Conservation (phyloP, 2,329 filamentous ascomycete species). For the Cladosporium sp. region DNA sequence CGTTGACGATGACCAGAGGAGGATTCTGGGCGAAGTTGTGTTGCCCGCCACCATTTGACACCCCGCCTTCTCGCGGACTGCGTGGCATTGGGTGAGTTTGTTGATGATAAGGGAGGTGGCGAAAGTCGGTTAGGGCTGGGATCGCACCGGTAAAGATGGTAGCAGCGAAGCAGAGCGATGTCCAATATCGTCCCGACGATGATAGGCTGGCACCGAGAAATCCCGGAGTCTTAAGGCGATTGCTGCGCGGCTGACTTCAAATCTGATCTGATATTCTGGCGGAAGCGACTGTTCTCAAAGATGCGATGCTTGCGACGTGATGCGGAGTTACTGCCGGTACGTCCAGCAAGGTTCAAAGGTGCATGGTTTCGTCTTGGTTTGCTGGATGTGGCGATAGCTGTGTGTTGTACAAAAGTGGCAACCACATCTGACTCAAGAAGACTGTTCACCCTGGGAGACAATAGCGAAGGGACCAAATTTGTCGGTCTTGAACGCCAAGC, state of each 20-base stretch:
- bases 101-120: conserved; percentile 1
- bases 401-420: conserved; percentile 7
- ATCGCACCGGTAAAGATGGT: background rate
- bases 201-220: background rate
- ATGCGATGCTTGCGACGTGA: conserved; percentile 9
- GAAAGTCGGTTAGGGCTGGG: conserved; percentile 4
- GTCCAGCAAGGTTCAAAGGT: conserved; percentile 14
- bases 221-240: background rate
- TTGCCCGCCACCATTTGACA: conserved; percentile 9
- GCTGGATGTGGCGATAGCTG: conserved; percentile 4
- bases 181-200: background rate
- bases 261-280: background rate
- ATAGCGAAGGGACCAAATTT: conserved; percentile 11
- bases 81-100: conserved; percentile 4
- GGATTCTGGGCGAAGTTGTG: conserved; percentile 22
- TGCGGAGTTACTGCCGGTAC: conserved; percentile 16
- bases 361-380: conserved; percentile 15
- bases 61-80: conserved; percentile 7
- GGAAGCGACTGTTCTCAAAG: conserved; percentile 2
- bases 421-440: conserved; percentile 7
- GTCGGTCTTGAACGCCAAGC: conserved; percentile 16
- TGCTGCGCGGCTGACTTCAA: background rate
- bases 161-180: background rate
- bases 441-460: background rate
- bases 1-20: conserved; percentile 37